A percentile compares a stretch with the other conserved stretches of the same genome.
Evolutionary conservation across 768 basidiomycete species (phyloP).

Genomic region (Pleurotus tuoliensis): DNA sequence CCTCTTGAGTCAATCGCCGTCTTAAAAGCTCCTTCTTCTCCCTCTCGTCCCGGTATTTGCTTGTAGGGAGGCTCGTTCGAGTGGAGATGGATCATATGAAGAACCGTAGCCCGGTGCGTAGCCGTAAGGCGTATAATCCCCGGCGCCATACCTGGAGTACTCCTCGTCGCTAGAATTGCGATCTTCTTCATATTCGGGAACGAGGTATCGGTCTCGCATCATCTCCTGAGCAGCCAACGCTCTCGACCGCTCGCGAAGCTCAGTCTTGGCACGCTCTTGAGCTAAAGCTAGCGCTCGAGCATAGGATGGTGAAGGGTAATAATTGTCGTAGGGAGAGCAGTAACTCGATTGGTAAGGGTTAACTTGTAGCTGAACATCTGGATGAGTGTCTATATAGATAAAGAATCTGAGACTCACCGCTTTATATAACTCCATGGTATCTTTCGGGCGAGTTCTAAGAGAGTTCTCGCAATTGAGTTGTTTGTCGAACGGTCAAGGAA

Average conservation of each 20-base stretch:
- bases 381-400: neutral
- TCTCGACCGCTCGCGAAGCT: neutral
- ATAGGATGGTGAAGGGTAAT: neutral
- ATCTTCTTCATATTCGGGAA: constrained; percentile 5
- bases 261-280: neutral
- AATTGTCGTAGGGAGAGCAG: neutral
- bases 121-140: constrained; percentile 1
- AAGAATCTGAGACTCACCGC: neutral
- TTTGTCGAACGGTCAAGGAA: neutral
- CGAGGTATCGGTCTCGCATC: constrained; percentile 2
- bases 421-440: neutral
- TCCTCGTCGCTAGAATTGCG: constrained; percentile 4
- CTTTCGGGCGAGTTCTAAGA: too few species aligned
- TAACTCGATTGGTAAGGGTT: neutral
- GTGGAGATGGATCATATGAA: constrained; percentile 13
- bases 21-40: constrained; percentile 22
- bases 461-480: neutral
- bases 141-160: neutral
- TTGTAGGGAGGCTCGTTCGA: constrained; percentile 30
- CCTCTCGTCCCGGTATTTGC: constrained; percentile 22
- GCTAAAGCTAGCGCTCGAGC: neutral
- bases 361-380: constrained; percentile 6
- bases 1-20: constrained; percentile 16
- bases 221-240: neutral
- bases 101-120: constrained; percentile 7